phyloP scores from a whole-genome alignment of 2,329 filamentous ascomycete species.

The Arthrobotrys entomopaga region DNA sequence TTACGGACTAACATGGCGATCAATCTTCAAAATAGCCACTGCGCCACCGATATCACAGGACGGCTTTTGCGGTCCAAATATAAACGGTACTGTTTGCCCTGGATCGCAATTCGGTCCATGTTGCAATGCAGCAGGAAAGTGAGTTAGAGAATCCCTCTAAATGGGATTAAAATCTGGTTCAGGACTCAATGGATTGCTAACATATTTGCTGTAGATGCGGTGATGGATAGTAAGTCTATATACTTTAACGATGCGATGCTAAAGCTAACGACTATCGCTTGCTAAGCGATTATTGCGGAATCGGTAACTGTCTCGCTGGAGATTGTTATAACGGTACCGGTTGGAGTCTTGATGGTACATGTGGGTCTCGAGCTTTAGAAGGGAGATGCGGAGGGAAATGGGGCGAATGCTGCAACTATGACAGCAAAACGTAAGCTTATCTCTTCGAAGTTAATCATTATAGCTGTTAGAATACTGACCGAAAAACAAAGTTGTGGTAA shows the following conservation, averaged over 20 bases:
- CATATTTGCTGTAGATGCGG: constrained; percentile 9
- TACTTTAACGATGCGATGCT: neutral
- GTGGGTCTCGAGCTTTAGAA: constrained; percentile 13
- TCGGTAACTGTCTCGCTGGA: constrained; percentile 16
- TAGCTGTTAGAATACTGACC: neutral
- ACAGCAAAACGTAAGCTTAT: too few relatives aligned
- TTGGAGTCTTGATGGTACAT: constrained; percentile 9
- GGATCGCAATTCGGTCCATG: constrained; percentile 19
- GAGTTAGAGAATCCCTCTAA: neutral
- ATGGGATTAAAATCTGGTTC: neutral
- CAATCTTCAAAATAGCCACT: neutral
- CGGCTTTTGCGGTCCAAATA: constrained; percentile 12
- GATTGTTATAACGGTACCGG: constrained; percentile 5
- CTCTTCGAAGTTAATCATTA: neutral
- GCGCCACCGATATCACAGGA: constrained; percentile 12
- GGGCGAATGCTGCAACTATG: constrained; percentile 16
- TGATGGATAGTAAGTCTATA: constrained; percentile 7
- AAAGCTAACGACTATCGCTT: neutral
- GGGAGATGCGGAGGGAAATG: constrained; percentile 13
- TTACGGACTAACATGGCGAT: too few relatives aligned
- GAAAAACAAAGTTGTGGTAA: constrained; percentile 10
- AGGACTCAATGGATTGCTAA: neutral
- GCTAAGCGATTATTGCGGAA: constrained; percentile 11
- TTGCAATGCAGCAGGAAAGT: constrained; percentile 23
- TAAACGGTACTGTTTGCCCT: constrained; percentile 10